Conservation (phyloP, 192 early-diverging fungal species). For the Coemansia furcata region DNA sequence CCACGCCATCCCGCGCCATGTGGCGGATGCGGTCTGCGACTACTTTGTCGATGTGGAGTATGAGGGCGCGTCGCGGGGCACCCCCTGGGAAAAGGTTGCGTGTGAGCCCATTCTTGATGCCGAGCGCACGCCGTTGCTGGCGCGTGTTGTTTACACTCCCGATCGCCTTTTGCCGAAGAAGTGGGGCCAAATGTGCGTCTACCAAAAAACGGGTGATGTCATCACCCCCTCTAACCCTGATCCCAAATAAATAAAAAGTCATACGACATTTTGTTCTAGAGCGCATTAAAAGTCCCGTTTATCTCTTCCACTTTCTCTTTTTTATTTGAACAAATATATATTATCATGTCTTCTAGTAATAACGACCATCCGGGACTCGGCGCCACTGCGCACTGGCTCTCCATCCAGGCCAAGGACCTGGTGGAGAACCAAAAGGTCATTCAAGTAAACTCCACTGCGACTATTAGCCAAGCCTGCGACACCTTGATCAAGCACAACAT, state of each 20-base stretch:
- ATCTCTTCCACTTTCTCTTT: background rate
- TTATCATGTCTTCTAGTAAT: background rate
- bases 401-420: slow-evolving; percentile 58
- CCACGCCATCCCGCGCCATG: slow-evolving; percentile 11
- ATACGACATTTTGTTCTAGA: background rate
- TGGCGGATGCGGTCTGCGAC: slow-evolving; percentile 17
- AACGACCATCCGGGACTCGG: slow-evolving; percentile 33
- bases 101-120: slow-evolving; percentile 37
- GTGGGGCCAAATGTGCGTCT: slow-evolving; percentile 40
- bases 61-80: too few relatives aligned
- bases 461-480: slow-evolving; percentile 72
- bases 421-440: slow-evolving; percentile 65
- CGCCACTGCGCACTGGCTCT: slow-evolving; percentile 60
- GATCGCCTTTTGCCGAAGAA: slow-evolving; percentile 3
- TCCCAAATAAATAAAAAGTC: background rate
- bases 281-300: background rate
- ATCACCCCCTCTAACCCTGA: background rate
- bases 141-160: slow-evolving; percentile 18
- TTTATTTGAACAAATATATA: background rate
- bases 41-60: slow-evolving; percentile 26
- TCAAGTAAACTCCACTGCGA: slow-evolving; percentile 58
- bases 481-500: slow-evolving; percentile 70
- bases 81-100: slow-evolving; percentile 2
- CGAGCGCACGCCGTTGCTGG: slow-evolving; percentile 5
- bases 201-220: background rate